phyloP scores from a whole-genome alignment of 257 asterid genomes.

The Solanum peruvianum region DNA sequence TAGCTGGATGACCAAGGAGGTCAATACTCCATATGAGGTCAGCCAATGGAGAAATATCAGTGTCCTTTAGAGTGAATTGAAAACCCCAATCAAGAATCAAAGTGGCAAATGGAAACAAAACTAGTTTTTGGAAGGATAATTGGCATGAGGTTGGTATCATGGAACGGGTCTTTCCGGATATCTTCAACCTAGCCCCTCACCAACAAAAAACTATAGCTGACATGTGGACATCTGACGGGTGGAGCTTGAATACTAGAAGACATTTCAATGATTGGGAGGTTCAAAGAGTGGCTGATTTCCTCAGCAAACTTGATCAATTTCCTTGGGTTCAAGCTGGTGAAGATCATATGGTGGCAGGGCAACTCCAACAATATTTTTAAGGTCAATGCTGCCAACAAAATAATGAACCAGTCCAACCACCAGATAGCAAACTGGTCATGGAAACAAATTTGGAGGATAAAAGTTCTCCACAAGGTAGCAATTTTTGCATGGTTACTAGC shows the following conservation, averaged over 20 bases:
- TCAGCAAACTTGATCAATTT: not conserved
- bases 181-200: not conserved
- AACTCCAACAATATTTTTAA: not conserved
- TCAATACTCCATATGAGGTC: not conserved
- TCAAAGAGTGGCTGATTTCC: not conserved
- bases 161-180: not conserved
- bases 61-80: not conserved
- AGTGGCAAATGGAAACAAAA: not conserved
- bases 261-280: not conserved
- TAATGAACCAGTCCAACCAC: not conserved
- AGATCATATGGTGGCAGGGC: not conserved
- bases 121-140: not conserved
- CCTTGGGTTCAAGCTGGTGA: not conserved
- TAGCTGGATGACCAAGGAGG: not conserved
- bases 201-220: not conserved
- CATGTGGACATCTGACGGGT: not conserved
- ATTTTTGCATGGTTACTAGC: not conserved
- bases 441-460: not conserved
- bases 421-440: not conserved
- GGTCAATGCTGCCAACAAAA: not conserved
- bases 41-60: not conserved
- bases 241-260: not conserved
- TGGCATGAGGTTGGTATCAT: not conserved
- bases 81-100: not conserved
- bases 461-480: not conserved